Base-by-base conservation (phyloP, 768 basidiomycete species). In the Boletellus ananas region DNA sequence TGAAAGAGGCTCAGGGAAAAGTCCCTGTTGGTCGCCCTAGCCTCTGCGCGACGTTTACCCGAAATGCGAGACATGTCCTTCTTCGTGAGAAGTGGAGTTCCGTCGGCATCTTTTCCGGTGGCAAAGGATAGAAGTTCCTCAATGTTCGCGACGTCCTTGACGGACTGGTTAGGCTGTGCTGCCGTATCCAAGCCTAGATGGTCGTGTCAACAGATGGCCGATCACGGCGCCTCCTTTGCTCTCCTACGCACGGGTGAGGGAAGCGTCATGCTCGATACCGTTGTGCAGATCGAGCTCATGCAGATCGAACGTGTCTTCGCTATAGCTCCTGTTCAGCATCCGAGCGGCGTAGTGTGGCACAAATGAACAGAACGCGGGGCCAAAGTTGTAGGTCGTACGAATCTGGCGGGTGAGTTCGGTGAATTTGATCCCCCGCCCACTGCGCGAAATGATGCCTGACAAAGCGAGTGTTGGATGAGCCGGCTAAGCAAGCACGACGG, bases 381-480 rank as follows among this genome's bases (percentile, higher is more conserved):
- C 71, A 54, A 89, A 87, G 68, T 90, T 90, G 72, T 77, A 90
- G 1, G 84, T 80, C 27, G 71, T 36, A 0, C 77, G 74, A 54
- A 86, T 72, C 10, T 64, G 69, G 2, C 21, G n/a, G 0, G 55
- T 65, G 29, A 81, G 50, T n/a, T 77, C 68, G 18, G 63, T 64
- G 58, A 90, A 90, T 7, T 74, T 72, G 65, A 93, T 84, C 51
- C 82, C 79, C 36, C 70, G 80, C n/a, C 90, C 90, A 72, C 80
- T 78, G 37, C 72, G 84, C 0, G 90, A 61, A 23, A 80, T 46
- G 44, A 80, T 73, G 13, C 70, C 70, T 71, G 36, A 2, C 2
- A 16, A 21, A 33, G 23, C 1, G 21, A 29, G 6, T 9, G 29
- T 29, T 29, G 21, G 14, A 9, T 38, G 36, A 17, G 16, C 9